These are phyloP conservation scores for Mikania micrantha DNA, from an alignment of 129 eudicot genomes.

Conservation along the genomic window DNA sequence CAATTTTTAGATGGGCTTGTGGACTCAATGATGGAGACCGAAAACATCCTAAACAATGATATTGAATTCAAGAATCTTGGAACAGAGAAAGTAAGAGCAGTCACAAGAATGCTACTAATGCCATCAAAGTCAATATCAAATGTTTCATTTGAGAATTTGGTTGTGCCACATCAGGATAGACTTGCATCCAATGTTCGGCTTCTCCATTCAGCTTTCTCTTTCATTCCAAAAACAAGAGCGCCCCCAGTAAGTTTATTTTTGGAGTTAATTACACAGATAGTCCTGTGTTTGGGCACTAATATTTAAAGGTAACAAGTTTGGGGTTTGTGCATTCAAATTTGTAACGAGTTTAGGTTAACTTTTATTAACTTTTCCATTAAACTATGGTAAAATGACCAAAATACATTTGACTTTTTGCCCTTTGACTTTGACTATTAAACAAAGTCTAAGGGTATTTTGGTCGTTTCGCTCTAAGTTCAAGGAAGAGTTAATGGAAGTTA, in stretches of 20 bases:
- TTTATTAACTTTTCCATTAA: too few relatives aligned
- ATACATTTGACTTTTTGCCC: too few relatives aligned
- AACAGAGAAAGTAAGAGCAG: constrained; percentile 62
- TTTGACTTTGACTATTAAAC: too few relatives aligned
- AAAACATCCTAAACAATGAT: constrained; percentile 29
- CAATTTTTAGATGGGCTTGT: constrained; percentile 46
- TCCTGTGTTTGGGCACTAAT: too few relatives aligned
- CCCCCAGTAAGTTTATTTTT: constrained; percentile 57
- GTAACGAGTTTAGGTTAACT: too few relatives aligned
- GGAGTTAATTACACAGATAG: too few relatives aligned
- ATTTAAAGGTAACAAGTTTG: too few relatives aligned
- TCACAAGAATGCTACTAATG: constrained; percentile 64
- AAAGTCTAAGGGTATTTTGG: too few relatives aligned
- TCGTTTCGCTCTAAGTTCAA: too few relatives aligned
- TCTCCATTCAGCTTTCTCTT: constrained; percentile 65
- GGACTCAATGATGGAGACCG: constrained; percentile 43
- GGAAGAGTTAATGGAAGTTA: too few relatives aligned
- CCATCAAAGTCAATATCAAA: constrained; percentile 49
- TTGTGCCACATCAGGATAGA: constrained; percentile 64
- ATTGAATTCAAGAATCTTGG: constrained; percentile 32
- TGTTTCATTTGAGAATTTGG: constrained; percentile 58
- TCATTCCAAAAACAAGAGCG: constrained; percentile 80
- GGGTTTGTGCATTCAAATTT: too few relatives aligned
- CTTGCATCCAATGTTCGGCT: constrained; percentile 53
- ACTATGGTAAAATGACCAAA: too few relatives aligned